These are phyloP conservation scores for Oidium heveae DNA, from an alignment of 2,329 filamentous ascomycete species.

Conservation along the genomic window DNA sequence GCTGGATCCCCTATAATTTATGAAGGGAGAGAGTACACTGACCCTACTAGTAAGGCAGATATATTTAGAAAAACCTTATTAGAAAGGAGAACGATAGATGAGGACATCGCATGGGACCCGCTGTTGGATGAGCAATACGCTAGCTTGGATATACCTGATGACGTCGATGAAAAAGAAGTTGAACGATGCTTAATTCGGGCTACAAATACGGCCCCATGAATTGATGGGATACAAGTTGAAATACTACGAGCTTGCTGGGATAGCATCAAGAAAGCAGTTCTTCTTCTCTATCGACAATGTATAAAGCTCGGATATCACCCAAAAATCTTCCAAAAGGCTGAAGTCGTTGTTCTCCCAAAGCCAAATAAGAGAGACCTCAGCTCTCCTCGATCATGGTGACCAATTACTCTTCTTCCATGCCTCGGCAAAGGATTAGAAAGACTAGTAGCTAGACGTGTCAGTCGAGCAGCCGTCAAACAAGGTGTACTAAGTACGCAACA, in stretches of 20 bases:
- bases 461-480: not conserved
- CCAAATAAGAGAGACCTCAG: not conserved
- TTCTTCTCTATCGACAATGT: not conserved
- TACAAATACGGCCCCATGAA: not conserved
- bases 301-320: not conserved
- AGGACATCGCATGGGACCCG: not conserved
- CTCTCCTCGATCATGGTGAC: not conserved
- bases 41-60: not conserved
- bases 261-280: not conserved
- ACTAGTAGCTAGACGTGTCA: not conserved
- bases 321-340: not conserved
- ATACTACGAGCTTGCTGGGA: not conserved
- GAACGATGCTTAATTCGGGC: not conserved
- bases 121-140: not conserved
- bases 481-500: not conserved
- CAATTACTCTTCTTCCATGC: not conserved
- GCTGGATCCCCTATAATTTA: not conserved
- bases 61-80: not conserved
- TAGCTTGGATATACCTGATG: not conserved
- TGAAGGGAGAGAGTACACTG: not conserved
- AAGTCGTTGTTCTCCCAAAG: not conserved
- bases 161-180: not conserved
- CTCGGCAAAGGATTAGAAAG: not conserved
- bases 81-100: not conserved
- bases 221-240: not conserved